Evolutionary conservation across 495 filamentous ascomycete species (phyloP).

Genomic region (Lasiosphaeriaceae sp.): DNA sequence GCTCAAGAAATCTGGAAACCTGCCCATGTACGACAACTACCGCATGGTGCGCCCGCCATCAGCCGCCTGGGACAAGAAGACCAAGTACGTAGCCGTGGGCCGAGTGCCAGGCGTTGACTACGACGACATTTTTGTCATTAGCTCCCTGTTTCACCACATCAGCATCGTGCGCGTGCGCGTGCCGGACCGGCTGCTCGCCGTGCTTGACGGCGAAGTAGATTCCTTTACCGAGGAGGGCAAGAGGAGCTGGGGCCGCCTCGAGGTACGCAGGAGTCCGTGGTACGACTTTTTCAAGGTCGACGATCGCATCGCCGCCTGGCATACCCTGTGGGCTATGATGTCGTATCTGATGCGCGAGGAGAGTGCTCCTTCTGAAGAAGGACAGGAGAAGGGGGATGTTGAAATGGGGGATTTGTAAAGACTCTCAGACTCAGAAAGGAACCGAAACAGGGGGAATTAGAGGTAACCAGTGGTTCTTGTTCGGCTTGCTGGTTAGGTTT

Average conservation of each 20-base stretch:
- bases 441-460: not conserved
- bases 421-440: not conserved
- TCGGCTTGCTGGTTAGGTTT: no score
- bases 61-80: slow-evolving; percentile 72
- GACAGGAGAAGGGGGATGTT: slow-evolving; percentile 22
- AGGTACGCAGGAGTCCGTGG: slow-evolving; percentile 70
- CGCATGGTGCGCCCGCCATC: slow-evolving; percentile 59
- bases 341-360: slow-evolving; percentile 60
- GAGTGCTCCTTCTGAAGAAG: slow-evolving; percentile 12
- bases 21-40: slow-evolving; percentile 53
- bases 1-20: slow-evolving; percentile 43
- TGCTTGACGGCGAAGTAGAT: slow-evolving; percentile 35
- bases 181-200: slow-evolving; percentile 60
- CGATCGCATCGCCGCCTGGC: slow-evolving; percentile 67
- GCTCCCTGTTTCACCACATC: slow-evolving; percentile 78
- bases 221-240: slow-evolving; percentile 9
- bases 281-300: slow-evolving; percentile 67
- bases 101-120: slow-evolving; percentile 41
- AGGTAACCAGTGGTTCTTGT: no score
- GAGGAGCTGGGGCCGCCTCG: slow-evolving; percentile 50
- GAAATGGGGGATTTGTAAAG: slow-evolving; percentile 31
- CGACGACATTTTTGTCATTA: slow-evolving; percentile 77
- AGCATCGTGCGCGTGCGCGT: slow-evolving; percentile 71
- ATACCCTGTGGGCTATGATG: slow-evolving; percentile 73
- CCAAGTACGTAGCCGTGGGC: slow-evolving; percentile 70